phyloP scores from a whole-genome alignment of 2,329 filamentous ascomycete genomes.

The Apiospora sp. region DNA sequence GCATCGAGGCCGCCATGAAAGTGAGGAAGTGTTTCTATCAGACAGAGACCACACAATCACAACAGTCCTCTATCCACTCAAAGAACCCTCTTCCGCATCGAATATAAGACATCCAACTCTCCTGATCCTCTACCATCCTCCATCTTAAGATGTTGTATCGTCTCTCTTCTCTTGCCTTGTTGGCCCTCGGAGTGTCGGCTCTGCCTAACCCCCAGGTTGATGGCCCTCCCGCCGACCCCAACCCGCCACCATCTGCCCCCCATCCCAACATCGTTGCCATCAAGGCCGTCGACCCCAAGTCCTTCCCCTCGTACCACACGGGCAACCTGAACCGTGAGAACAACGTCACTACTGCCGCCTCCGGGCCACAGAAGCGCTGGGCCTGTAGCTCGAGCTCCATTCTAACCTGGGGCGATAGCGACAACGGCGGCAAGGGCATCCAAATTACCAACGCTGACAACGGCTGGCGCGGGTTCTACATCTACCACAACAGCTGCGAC shows the following conservation, averaged over 20 bases:
- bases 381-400: slow-evolving; percentile 26
- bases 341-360: background rate
- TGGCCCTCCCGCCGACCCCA: background rate
- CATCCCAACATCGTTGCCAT: slow-evolving; percentile 23
- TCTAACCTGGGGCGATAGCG: slow-evolving; percentile 34
- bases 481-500: slow-evolving; percentile 41
- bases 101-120: background rate
- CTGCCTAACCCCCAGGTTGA: background rate
- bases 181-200: background rate
- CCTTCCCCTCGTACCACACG: slow-evolving; percentile 22
- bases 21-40: background rate
- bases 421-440: slow-evolving; percentile 31
- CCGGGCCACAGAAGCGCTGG: slow-evolving; percentile 26
- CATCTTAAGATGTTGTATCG: background rate
- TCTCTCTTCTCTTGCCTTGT: background rate
- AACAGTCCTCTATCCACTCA: background rate
- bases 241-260: slow-evolving; percentile 3
- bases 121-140: background rate
- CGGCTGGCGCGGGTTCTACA: slow-evolving; percentile 33
- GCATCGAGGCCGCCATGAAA: no score
- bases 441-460: slow-evolving; percentile 33
- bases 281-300: slow-evolving; percentile 15
- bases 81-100: no score
- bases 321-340: background rate
- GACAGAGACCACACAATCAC: background rate